These are phyloP conservation scores for Colletotrichum sp. DNA, from an alignment of 2,329 filamentous ascomycete genomes.

Conservation along the genomic window DNA sequence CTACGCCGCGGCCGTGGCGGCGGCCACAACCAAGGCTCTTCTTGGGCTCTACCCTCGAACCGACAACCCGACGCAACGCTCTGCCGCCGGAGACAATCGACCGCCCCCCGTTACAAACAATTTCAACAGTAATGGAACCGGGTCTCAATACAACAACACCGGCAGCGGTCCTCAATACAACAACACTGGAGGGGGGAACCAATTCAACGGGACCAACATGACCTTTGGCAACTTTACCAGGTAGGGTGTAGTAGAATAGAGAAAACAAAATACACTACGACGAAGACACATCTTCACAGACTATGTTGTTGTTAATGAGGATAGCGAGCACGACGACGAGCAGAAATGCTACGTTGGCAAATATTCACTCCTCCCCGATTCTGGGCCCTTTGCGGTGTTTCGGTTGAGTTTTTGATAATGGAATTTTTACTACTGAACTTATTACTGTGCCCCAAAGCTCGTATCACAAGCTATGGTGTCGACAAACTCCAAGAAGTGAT, in stretches of 20 bases:
- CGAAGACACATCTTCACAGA: background rate
- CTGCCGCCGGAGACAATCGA: rapidly evolving
- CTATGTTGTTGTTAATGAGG: too few relatives aligned
- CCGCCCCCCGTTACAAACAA: background rate
- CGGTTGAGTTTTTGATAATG: too few relatives aligned
- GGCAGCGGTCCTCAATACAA: background rate
- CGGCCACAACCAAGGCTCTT: constrained; percentile 33
- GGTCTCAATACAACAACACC: background rate
- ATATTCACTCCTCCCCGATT: too few relatives aligned
- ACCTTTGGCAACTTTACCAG: background rate
- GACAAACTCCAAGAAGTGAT: too few relatives aligned
- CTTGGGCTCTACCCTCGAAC: background rate
- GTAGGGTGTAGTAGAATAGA: background rate
- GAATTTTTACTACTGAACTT: too few relatives aligned
- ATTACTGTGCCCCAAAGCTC: too few relatives aligned
- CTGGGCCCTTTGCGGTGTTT: too few relatives aligned
- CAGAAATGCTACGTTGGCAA: too few relatives aligned
- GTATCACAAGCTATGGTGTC: too few relatives aligned
- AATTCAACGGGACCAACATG: background rate
- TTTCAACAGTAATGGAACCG: background rate
- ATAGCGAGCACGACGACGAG: too few relatives aligned
- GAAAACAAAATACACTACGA: rapidly evolving
- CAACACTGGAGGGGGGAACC: background rate
- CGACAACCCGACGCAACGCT: background rate
- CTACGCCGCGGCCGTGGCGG: constrained; percentile 40